phyloP scores from a whole-genome alignment of 495 filamentous ascomycete genomes.

The Penicillium egyptiacum region DNA sequence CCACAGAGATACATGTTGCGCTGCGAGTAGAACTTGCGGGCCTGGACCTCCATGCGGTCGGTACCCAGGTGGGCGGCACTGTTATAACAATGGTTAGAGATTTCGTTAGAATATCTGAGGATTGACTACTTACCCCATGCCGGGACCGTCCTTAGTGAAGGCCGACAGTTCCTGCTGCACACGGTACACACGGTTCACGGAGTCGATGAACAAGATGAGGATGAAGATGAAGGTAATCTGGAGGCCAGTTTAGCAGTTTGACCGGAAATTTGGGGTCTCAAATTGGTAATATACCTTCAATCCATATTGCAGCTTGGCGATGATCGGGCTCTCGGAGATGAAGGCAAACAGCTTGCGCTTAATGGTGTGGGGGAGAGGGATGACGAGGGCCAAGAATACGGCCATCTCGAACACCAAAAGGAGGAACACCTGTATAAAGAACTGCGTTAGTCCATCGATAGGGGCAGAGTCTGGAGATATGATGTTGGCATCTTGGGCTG shows the following conservation, averaged over 20 bases:
- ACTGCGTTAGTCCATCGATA: slow-evolving; percentile 12
- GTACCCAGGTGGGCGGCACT: slow-evolving; percentile 73
- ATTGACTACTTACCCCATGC: slow-evolving; percentile 40
- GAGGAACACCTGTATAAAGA: slow-evolving; percentile 72
- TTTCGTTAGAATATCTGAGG: not conserved
- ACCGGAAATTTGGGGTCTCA: not conserved
- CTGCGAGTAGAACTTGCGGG: slow-evolving; percentile 99
- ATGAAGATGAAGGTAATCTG: slow-evolving; percentile 99
- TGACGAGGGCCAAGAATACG: slow-evolving; percentile 86
- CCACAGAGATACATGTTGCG: slow-evolving; percentile 99
- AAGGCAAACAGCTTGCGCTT: slow-evolving; percentile 90
- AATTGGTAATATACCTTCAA: slow-evolving; percentile 58
- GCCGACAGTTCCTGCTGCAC: slow-evolving; percentile 84
- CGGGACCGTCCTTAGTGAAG: slow-evolving; percentile 50
- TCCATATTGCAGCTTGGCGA: slow-evolving; percentile 79
- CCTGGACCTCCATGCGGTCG: slow-evolving; percentile 96
- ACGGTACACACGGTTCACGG: slow-evolving; percentile 96
- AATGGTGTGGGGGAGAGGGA: slow-evolving; percentile 84
- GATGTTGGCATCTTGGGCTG: slow-evolving; percentile 1
- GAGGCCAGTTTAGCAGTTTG: slow-evolving; percentile 7
- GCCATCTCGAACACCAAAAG: slow-evolving; percentile 91
- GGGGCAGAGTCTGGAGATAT: not conserved
- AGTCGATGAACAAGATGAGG: slow-evolving; percentile 95
- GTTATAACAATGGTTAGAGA: slow-evolving; percentile 25
- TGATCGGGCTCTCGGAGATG: slow-evolving; percentile 81